Percentiles rank a stretch among this genome's conserved stretches.
phyloP scores from a whole-genome alignment of 495 filamentous ascomycete genomes.

The Talaromyces stipitatus region DNA sequence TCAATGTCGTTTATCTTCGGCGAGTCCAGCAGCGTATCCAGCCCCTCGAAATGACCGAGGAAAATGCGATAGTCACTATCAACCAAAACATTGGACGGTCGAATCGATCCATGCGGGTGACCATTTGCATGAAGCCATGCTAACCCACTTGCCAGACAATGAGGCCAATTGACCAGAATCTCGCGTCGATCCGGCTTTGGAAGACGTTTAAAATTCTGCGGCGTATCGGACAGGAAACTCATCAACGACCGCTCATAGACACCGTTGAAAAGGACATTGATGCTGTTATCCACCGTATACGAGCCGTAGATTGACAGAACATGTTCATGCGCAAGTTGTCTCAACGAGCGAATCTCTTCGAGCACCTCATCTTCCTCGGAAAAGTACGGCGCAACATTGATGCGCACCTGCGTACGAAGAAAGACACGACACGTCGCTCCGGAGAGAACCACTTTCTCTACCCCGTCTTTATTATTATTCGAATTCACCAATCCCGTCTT shows the following conservation, averaged over 20 bases:
- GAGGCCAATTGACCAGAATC: constrained; percentile 75
- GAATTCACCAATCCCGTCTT: constrained; percentile 43
- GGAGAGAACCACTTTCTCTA: constrained; percentile 60
- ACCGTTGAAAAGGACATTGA: constrained; percentile 73
- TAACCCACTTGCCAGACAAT: constrained; percentile 73
- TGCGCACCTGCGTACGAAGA: constrained; percentile 61
- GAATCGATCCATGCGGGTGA: constrained; percentile 70
- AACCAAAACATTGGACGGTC: constrained; percentile 75
- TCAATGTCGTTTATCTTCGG: constrained; percentile 61
- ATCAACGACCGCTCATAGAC: constrained; percentile 69
- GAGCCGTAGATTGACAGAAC: constrained; percentile 74
- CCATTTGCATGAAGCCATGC: constrained; percentile 69
- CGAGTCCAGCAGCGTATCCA: constrained; percentile 48
- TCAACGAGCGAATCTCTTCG: constrained; percentile 55
- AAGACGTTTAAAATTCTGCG: constrained; percentile 59
- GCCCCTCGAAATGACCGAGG: constrained; percentile 62
- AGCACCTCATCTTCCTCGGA: constrained; percentile 61
- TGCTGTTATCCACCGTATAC: constrained; percentile 62
- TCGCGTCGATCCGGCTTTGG: constrained; percentile 62
- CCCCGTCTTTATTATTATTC: constrained; percentile 39
- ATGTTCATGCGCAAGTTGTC: constrained; percentile 65
- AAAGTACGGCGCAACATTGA: constrained; percentile 51
- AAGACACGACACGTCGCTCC: constrained; percentile 41
- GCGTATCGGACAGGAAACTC: constrained; percentile 64
- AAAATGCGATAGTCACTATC: constrained; percentile 63